phyloP scores from a whole-genome alignment of 139 green algal genomes.

The Micractinium sp. region DNA sequence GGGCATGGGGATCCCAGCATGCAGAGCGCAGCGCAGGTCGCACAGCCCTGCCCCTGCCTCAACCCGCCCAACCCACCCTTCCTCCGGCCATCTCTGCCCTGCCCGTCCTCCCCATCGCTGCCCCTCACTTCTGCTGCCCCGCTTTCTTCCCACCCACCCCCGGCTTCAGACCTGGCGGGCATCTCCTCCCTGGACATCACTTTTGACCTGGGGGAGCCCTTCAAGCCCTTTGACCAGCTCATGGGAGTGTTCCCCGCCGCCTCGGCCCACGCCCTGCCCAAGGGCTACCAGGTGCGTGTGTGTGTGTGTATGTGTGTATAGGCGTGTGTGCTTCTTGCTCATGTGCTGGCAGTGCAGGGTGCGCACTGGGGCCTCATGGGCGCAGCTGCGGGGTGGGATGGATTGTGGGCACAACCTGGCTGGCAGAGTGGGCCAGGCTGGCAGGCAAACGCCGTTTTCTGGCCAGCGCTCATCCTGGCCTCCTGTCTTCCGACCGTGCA shows the following conservation, averaged over 20 bases:
- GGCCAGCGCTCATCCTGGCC: no score
- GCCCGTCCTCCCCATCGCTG: not conserved
- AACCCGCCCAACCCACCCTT: not conserved
- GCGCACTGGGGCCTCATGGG: not conserved
- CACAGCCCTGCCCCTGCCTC: no score
- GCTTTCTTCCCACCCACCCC: not conserved
- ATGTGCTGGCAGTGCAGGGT: not conserved
- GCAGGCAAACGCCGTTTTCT: not conserved
- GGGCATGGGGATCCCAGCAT: no score
- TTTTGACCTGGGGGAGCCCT: slow-evolving; percentile 88
- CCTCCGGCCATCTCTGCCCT: not conserved
- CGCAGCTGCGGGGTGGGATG: not conserved
- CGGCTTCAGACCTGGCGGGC: slow-evolving; percentile 73
- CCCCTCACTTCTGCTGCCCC: not conserved
- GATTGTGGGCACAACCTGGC: not conserved
- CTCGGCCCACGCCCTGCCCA: slow-evolving; percentile 84
- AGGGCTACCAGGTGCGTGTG: slow-evolving; percentile 44
- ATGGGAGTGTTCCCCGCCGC: slow-evolving; percentile 97
- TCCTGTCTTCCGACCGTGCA: not conserved
- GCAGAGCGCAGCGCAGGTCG: no score
- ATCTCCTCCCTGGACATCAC: slow-evolving; percentile 70
- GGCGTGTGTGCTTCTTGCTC: not conserved
- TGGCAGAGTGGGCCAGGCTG: not conserved
- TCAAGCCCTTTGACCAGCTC: slow-evolving; percentile 98
- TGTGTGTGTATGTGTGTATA: no score